Evolutionary conservation across 306 rosid species (phyloP).

Genomic region (Lablab purpureus): DNA sequence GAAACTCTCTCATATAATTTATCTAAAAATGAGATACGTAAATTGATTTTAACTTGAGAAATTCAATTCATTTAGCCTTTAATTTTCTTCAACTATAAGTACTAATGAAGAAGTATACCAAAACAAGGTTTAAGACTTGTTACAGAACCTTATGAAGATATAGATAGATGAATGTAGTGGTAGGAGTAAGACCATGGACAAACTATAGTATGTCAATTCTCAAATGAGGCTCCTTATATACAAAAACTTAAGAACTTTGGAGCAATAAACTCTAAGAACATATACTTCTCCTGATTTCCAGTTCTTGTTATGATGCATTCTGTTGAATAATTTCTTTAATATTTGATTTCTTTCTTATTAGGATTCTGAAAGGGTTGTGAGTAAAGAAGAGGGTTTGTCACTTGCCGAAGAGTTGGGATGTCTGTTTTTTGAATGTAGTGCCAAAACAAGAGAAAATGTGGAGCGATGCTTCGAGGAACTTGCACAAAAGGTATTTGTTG

Average conservation of each 20-base stretch:
- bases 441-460: slow-evolving; percentile 92
- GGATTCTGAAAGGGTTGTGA: slow-evolving; percentile 92
- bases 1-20: no score
- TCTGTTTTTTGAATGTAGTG: slow-evolving; percentile 90
- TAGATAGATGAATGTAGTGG: slow-evolving; percentile 1
- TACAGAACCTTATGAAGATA: no score
- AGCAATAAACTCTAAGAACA: neutral
- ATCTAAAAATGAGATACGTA: no score
- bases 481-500: slow-evolving; percentile 73
- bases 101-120: no score
- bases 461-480: slow-evolving; percentile 90
- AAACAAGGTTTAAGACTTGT: no score
- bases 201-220: neutral
- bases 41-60: no score
- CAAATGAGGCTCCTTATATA: neutral
- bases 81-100: no score
- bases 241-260: neutral
- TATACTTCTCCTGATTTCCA: neutral
- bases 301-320: neutral
- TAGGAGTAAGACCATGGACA: neutral
- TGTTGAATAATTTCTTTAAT: slow-evolving; percentile 1
- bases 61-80: no score
- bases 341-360: slow-evolving; percentile 40
- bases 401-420: slow-evolving; percentile 87
- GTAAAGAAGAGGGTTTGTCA: slow-evolving; percentile 88